A percentile compares a stretch with the other conserved stretches of the same genome.
Conservation (phyloP, 352 stramenopile species). For the Elongisporangium senticosum region DNA sequence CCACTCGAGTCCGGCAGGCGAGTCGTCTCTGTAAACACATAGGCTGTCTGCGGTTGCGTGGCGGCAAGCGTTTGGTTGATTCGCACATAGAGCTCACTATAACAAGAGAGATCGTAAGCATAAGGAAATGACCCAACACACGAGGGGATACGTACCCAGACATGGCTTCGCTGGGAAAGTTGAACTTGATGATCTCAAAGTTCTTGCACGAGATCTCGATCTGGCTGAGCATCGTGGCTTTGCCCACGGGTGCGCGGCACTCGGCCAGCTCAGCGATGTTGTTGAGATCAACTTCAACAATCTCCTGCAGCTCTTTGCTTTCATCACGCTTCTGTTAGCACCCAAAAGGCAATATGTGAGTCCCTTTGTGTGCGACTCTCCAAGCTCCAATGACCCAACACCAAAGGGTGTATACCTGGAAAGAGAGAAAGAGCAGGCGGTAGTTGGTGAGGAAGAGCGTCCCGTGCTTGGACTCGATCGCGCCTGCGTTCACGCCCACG, state of each 20-base stretch:
- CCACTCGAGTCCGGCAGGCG: slow-evolving; percentile 36
- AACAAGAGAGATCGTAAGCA: not conserved
- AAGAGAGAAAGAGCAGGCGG: slow-evolving; percentile 65
- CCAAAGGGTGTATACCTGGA: slow-evolving; percentile 36
- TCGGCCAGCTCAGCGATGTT: slow-evolving; percentile 77
- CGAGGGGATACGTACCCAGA: slow-evolving; percentile 29
- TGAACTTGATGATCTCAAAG: slow-evolving; percentile 77
- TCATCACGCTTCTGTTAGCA: slow-evolving; percentile 5
- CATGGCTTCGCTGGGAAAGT: slow-evolving; percentile 56
- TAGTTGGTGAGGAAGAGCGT: slow-evolving; percentile 76
- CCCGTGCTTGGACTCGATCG: slow-evolving; percentile 32
- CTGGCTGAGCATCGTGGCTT: slow-evolving; percentile 45
- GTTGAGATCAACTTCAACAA: slow-evolving; percentile 64
- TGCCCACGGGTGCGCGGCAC: slow-evolving; percentile 30
- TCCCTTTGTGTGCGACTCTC: not conserved
- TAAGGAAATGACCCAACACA: not conserved
- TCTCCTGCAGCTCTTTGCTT: slow-evolving; percentile 25
- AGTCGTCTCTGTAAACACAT: slow-evolving; percentile 27
- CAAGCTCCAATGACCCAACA: not conserved
- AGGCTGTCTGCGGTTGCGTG: slow-evolving; percentile 51
- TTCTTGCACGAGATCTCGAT: slow-evolving; percentile 86
- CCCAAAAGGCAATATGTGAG: not conserved
- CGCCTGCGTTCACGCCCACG: slow-evolving; percentile 19
- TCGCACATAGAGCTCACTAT: slow-evolving; percentile 57
- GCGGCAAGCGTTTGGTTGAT: slow-evolving; percentile 50